phyloP scores from a whole-genome alignment of 495 filamentous ascomycete species.

The Daldinia loculata region DNA sequence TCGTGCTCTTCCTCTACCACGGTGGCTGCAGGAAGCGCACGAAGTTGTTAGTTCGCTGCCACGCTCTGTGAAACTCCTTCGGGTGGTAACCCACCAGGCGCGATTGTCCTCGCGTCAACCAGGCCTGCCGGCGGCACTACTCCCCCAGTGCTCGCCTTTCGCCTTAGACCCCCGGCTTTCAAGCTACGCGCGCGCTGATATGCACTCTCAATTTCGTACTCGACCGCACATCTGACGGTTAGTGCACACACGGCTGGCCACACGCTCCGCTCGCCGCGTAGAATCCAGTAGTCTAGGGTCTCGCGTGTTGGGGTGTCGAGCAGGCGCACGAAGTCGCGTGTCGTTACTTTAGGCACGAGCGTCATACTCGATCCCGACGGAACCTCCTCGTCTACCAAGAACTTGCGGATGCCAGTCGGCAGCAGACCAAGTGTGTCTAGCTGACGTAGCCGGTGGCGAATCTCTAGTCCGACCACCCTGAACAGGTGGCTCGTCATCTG shows the following conservation, averaged over 20 bases:
- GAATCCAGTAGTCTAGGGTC: conserved; percentile 84
- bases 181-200: conserved; percentile 79
- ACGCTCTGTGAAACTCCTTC: conserved; percentile 5
- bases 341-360: conserved; percentile 80
- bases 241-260: conserved; percentile 92
- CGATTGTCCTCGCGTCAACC: background rate
- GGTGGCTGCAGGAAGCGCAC: background rate
- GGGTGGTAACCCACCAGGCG: background rate
- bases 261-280: conserved; percentile 82
- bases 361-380: conserved; percentile 78
- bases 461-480: conserved; percentile 74
- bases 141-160: conserved; percentile 49
- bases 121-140: background rate
- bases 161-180: conserved; percentile 57
- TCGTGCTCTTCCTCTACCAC: background rate
- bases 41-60: background rate
- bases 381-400: conserved; percentile 87
- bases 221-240: conserved; percentile 83
- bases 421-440: conserved; percentile 80
- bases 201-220: conserved; percentile 83
- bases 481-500: conserved; percentile 70
- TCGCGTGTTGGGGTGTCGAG: conserved; percentile 81
- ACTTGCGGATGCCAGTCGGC: conserved; percentile 71
- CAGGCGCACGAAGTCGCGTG: conserved; percentile 75
- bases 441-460: conserved; percentile 83